Evolutionary conservation across 1,284 basidiomycete genomes (phyloP).

Genomic region (Marasmius sp.): DNA sequence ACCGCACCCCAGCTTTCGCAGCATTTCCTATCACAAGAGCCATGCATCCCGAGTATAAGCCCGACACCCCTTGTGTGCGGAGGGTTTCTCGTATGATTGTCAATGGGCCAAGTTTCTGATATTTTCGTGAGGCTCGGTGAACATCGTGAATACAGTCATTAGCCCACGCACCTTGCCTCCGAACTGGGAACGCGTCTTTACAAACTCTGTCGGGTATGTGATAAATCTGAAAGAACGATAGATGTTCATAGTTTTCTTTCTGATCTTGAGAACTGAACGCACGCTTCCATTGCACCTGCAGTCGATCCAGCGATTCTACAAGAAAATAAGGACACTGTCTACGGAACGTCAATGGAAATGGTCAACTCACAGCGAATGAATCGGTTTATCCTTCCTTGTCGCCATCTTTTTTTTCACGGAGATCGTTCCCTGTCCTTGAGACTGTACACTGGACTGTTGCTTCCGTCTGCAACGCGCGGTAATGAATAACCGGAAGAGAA

Average conservation of each 20-base stretch:
- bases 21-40: constrained; percentile 91
- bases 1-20: constrained; percentile 90
- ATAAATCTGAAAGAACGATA: constrained; percentile 53
- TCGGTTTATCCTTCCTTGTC: constrained; percentile 70
- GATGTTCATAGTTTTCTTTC: neutral
- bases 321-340: neutral
- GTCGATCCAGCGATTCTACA: constrained; percentile 81
- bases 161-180: constrained; percentile 61
- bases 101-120: constrained; percentile 65
- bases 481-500: no score
- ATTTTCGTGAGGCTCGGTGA: neutral
- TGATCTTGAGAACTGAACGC: constrained; percentile 1
- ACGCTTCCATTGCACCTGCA: constrained; percentile 93
- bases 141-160: neutral
- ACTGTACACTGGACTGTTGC: no score
- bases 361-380: constrained; percentile 63
- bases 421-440: neutral
- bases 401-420: constrained; percentile 27
- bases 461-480: no score
- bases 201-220: constrained; percentile 92
- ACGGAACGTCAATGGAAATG: neutral
- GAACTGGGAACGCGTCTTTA: constrained; percentile 86
- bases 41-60: constrained; percentile 85
- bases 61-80: constrained; percentile 67
- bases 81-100: constrained; percentile 73